Evolutionary conservation across 2,329 filamentous ascomycete genomes (phyloP), one percentile per base, ranked within the genome.

Genomic region (Didymella pinodella): DNA sequence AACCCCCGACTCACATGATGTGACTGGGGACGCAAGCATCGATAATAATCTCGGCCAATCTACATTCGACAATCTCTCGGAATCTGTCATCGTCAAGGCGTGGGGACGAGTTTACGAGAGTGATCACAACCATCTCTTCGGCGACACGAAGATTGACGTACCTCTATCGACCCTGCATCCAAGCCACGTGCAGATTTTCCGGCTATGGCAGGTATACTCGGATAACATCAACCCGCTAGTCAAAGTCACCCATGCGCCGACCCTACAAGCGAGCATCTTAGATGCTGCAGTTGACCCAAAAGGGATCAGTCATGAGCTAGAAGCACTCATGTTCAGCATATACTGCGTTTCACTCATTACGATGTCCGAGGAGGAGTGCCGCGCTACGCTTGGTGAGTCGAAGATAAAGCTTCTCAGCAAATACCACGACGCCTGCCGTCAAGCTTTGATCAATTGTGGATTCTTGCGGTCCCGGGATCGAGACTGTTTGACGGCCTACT

Each of bases 201-300:
- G 85, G 49, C 82, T 94, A 7, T 94, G 91, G 91, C 88, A 92
- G 70, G 80, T 88, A 5, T 93, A 88, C 66, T 78, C 92, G 11
- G 88, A 75, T 14, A 74, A 74, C 31, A 59, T 75, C n/a, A 70
- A 75, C 20, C 72, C 74, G 7, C 49, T 75, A 5, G 47, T 75
- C 16, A 71, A 70, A 38, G 62, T 75, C 14, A 68, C 66, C 0
- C 74, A 75, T 47, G 65, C 65, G 7, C 71, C 73, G 7, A 74
- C 68, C 4, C 56, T 75, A 54, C 29, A 88, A 90, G 67, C 82
- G 82, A 16, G 84, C 83, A 59, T 81, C 90, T 38, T 83, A 87
- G 54, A 86, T 88, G 65, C 88, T 85, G 10, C 83, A 82, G 3
- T 68, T 80, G 81, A 56, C 81, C 84, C 68, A 77, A 85, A 34